Base-by-base conservation (phyloP, 1,139 yeast species). In the Sugiyamaella pinicola region DNA sequence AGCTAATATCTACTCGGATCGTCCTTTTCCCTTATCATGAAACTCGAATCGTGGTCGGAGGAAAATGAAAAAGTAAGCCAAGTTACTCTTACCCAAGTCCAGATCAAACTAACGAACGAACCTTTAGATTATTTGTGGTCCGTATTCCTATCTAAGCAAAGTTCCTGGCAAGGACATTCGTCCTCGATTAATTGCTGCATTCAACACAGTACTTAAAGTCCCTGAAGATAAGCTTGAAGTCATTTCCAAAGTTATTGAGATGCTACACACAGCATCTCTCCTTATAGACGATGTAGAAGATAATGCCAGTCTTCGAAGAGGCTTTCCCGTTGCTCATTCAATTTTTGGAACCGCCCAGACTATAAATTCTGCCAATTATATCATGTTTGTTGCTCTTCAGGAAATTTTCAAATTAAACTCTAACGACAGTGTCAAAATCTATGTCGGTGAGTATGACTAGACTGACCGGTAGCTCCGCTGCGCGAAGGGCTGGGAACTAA, bases 211-310 rank as follows among this genome's bases (percentile, higher is more conserved):
- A 37, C 71, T 80, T 44, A 53, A 70, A 17, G 74, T 82, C 2
- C 75, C 79, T 0, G 60, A 57, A 1, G 66, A 58, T 1, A 63
- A 67, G 19, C 59, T 81, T 10, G 61, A 49, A 0, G 63, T 68
- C 28, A 72, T 83, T 12, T 69, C 76, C 37, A 64, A 69, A 6
- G 72, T 82, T 31, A 76, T 85, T 15, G 81, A 79, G 54, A 77
- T 78, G 54, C 71, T 86, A 40, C 95, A 86, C 65, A 78, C 81
- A 8, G 80, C 90, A 0, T 83, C 89, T 8, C 68, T 86, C 53
- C 69, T 85, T 51, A 81, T 90, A 28, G 97, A 90, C 67, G 97
- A 90, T 64, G 87, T 90, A 28, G 98, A 90, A 65, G 98, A 90
- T 66, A 75, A 72, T 45, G 85, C 95, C 0, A 72, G 70, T 28